Conservation (phyloP, 495 filamentous ascomycete genomes). For the Aspergillus steynii region DNA sequence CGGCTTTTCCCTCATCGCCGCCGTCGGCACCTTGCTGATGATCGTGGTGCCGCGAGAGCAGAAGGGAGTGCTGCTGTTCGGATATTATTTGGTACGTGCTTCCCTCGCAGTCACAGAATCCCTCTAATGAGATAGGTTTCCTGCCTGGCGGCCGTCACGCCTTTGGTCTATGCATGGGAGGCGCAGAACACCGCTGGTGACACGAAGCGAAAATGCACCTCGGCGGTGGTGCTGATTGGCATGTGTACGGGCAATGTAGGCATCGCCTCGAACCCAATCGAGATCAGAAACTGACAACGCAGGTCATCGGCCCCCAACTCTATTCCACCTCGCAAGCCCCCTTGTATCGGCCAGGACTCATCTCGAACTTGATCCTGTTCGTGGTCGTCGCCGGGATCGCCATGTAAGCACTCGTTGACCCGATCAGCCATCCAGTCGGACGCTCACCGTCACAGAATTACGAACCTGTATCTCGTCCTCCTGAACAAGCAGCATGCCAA, state of each 20-base stretch:
- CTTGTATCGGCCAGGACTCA: conserved; percentile 26
- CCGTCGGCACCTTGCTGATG: conserved; percentile 26
- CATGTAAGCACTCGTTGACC: conserved; percentile 17
- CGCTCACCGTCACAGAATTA: conserved; percentile 11
- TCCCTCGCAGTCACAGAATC: not conserved
- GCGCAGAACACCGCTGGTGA: conserved; percentile 33
- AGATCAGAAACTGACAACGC: not conserved
- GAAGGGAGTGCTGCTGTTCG: conserved; percentile 28
- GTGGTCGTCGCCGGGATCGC: conserved; percentile 21
- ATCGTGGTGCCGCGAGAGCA: conserved; percentile 24
- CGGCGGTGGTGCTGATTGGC: conserved; percentile 23
- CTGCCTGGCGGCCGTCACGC: conserved; percentile 27
- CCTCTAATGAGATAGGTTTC: conserved; percentile 21
- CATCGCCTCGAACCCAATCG: not conserved
- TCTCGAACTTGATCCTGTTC: conserved; percentile 29
- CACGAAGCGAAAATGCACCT: conserved; percentile 30
- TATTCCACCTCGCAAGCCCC: conserved; percentile 26
- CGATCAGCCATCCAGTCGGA: too few species aligned
- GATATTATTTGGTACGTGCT: conserved; percentile 25
- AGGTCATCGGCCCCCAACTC: conserved; percentile 26
- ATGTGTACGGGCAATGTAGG: conserved; percentile 29
- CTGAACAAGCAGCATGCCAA: conserved; percentile 49
- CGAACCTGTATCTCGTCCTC: conserved; percentile 44
- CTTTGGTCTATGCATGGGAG: conserved; percentile 30
- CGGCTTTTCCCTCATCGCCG: conserved; percentile 14